phyloP scores from a whole-genome alignment of 2,329 filamentous ascomycete species.

The Penicillium sp. region DNA sequence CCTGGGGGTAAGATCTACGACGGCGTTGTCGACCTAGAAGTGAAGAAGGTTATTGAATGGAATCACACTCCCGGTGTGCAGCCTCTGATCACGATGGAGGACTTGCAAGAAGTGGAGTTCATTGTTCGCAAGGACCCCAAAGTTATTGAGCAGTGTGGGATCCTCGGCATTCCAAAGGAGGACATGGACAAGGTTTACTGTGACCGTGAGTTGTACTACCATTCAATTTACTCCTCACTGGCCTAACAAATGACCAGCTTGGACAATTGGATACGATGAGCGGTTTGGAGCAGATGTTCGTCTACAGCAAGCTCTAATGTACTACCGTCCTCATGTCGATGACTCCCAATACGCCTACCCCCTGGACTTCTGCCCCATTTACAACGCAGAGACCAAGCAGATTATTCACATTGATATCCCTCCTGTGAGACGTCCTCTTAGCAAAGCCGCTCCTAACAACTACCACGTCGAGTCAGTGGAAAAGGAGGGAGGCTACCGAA shows the following conservation, averaged over 20 bases:
- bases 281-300: conserved; percentile 79
- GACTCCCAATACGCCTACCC: conserved; percentile 91
- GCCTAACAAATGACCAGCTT: conserved; percentile 56
- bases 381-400: conserved; percentile 76
- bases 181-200: conserved; percentile 97
- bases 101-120: conserved; percentile 79
- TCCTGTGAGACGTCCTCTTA: conserved; percentile 74
- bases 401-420: conserved; percentile 87
- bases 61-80: conserved; percentile 76
- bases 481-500: conserved; percentile 74
- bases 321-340: conserved; percentile 84
- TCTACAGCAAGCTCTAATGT: conserved; percentile 93
- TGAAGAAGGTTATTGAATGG: conserved; percentile 73
- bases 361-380: conserved; percentile 93
- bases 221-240: not conserved
- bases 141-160: conserved; percentile 86
- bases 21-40: conserved; percentile 74
- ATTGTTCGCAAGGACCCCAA: conserved; percentile 77
- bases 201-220: conserved; percentile 64
- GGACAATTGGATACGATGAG: conserved; percentile 95
- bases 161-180: conserved; percentile 77
- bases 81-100: conserved; percentile 91
- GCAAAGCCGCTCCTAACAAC: conserved; percentile 73
- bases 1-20: conserved; percentile 81
- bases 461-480: conserved; percentile 78